Base-by-base conservation (phyloP, 1,284 basidiomycete species). In the Cutaneotrichosporon spelunceum region DNA sequence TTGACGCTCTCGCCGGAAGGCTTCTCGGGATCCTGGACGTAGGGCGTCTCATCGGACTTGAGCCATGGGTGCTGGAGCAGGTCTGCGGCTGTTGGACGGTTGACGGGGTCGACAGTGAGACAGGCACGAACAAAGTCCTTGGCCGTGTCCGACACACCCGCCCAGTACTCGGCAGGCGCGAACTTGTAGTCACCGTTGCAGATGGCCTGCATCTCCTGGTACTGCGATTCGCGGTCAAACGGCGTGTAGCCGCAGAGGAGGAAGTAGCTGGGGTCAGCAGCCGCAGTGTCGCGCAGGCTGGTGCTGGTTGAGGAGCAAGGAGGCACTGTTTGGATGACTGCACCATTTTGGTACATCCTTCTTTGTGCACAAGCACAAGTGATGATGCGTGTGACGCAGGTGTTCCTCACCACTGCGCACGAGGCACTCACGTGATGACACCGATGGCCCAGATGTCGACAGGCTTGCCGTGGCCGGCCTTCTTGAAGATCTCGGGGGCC, bases 361-460 rank as follows among this genome's bases (percentile, higher is more conserved):
- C 4, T 16, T n/a, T 42, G 39, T 19, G 19, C 39, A 42, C 8
- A 19, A 3, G 39, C 39, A 42, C 39, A 42, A n/a, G 39, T 6
- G 9, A 8, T 8, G 39, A 8, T 8, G 39, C 39, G 9, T 4
- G 39, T n/a, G 39, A n/a, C 39, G 39, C 39, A 19, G 39, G 3
- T n/a, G 39, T 19, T 42, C 39, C 19, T 19, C 14, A n/a, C 19
- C 39, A 19, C 9, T 9, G 39, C 39, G 19, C 14, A 27, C 26
- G 13, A 27, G 27, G 5, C 8, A 67, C 72, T 27, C 57, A 78
- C 75, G 92, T 90, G 78, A 96, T 93, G 59, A 97, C 93, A 60
- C 93, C 93, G 85, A 96, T 93, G 0, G 93, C 93, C 93, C 93
- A 97, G 66, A 98, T 83, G 74, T 97, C 95, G 27, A 98, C 95